A percentile compares a stretch with the other conserved stretches of the same genome.
Evolutionary conservation across 139 green algal species (phyloP).

Genomic region (Yamagishiella unicocca): DNA sequence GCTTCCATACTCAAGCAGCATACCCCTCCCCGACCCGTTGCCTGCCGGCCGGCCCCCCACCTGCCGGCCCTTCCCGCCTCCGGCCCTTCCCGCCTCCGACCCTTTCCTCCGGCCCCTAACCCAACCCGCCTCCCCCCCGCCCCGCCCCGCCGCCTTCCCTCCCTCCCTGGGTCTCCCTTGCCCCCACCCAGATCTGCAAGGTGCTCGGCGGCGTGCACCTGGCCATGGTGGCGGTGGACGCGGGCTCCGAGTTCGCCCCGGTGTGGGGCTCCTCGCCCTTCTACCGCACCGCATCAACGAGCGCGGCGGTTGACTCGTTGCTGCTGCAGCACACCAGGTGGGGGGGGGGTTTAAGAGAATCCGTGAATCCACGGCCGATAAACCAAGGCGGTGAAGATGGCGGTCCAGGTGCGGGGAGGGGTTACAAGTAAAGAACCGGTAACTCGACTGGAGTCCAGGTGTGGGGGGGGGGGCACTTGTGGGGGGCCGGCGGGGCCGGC

Average conservation of each 20-base stretch:
- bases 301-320: constrained; percentile 47
- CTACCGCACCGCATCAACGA: constrained; percentile 40
- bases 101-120: neutral
- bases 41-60: neutral
- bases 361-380: no score
- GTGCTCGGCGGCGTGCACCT: neutral
- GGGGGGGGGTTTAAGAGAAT: no score
- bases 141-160: neutral
- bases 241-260: constrained; percentile 45
- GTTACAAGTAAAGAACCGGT: no score
- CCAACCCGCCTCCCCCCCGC: neutral
- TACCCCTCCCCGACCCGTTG: neutral
- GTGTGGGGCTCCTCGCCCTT: constrained; percentile 58
- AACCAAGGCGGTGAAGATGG: no score
- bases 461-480: no score
- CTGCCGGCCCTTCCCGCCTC: neutral
- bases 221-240: constrained; percentile 46
- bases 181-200: neutral
- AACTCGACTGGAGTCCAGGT: no score
- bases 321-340: constrained; percentile 60
- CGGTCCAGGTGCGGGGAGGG: no score
- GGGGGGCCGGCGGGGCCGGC: no score
- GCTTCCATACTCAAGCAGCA: neutral
- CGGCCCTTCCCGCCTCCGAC: neutral
- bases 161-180: neutral